phyloP scores from a whole-genome alignment of 345 rosid genomes.

The Garcia nutans region DNA sequence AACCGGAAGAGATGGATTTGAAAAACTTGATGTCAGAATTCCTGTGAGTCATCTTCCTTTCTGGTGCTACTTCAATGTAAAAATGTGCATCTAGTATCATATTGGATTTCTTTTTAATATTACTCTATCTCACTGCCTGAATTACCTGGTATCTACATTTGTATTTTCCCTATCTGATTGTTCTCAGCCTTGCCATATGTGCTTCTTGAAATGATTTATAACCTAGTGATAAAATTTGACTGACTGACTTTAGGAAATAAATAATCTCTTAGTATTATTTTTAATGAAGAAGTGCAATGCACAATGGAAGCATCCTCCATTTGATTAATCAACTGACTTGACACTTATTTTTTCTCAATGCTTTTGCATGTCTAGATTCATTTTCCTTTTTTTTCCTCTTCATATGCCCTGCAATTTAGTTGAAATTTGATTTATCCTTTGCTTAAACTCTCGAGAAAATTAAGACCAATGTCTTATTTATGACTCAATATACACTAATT shows the following conservation, averaged over 20 bases:
- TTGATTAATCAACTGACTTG: background rate
- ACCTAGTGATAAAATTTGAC: too few relatives aligned
- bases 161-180: background rate
- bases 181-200: background rate
- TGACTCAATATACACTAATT: background rate
- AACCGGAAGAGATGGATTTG: slow-evolving; percentile 79
- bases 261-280: background rate
- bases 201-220: background rate
- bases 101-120: background rate
- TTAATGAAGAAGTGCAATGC: too few relatives aligned
- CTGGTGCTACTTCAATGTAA: background rate
- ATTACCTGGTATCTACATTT: background rate
- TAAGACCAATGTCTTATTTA: background rate
- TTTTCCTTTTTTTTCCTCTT: background rate
- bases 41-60: slow-evolving; percentile 55
- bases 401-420: background rate
- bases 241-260: background rate
- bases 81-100: background rate
- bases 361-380: too few relatives aligned
- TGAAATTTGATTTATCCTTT: background rate
- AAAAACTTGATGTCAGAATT: slow-evolving; percentile 84
- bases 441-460: background rate
- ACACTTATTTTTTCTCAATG: background rate
- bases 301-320: background rate
- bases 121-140: background rate